These are phyloP conservation scores for Fulvia fulva DNA, from an alignment of 2,329 filamentous ascomycete species.

Conservation along the genomic window DNA sequence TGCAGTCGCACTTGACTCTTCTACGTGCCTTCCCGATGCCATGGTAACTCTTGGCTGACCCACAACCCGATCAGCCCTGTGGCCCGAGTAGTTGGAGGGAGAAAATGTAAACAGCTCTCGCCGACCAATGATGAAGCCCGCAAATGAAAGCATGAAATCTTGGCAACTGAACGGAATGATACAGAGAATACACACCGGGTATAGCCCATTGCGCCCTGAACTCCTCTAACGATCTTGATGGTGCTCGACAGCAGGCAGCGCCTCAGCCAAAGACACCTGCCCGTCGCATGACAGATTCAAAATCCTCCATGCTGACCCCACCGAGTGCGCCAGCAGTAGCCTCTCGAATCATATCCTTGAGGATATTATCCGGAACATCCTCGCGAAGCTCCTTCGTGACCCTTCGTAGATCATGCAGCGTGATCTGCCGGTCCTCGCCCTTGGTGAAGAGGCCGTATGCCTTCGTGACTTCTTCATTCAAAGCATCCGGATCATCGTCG, in stretches of 20 bases:
- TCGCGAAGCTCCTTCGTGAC: constrained; percentile 81
- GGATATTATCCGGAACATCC: constrained; percentile 73
- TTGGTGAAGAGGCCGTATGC: constrained; percentile 78
- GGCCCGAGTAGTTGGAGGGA: neutral
- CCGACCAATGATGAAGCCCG: neutral
- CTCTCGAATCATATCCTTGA: constrained; percentile 92
- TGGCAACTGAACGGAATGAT: neutral
- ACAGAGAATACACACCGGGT: neutral
- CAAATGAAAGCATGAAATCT: neutral
- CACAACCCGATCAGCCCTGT: neutral
- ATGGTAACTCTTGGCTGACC: neutral
- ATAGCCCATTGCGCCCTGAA: neutral
- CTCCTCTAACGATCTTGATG: neutral
- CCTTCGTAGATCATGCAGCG: constrained; percentile 69
- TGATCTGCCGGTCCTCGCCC: constrained; percentile 62
- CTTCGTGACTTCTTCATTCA: constrained; percentile 68
- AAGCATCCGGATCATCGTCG: constrained; percentile 41
- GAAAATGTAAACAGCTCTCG: neutral
- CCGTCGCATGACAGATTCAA: constrained; percentile 78
- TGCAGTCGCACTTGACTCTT: too few species aligned
- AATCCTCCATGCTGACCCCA: constrained; percentile 74
- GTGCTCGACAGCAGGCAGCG: neutral
- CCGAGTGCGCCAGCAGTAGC: constrained; percentile 76
- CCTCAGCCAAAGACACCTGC: constrained; percentile 75
- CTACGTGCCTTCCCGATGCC: too few species aligned